Percentiles rank a stretch among this genome's conserved stretches.
phyloP scores from a whole-genome alignment of 2,329 filamentous ascomycete species.

The Leptographium wingfieldii region DNA sequence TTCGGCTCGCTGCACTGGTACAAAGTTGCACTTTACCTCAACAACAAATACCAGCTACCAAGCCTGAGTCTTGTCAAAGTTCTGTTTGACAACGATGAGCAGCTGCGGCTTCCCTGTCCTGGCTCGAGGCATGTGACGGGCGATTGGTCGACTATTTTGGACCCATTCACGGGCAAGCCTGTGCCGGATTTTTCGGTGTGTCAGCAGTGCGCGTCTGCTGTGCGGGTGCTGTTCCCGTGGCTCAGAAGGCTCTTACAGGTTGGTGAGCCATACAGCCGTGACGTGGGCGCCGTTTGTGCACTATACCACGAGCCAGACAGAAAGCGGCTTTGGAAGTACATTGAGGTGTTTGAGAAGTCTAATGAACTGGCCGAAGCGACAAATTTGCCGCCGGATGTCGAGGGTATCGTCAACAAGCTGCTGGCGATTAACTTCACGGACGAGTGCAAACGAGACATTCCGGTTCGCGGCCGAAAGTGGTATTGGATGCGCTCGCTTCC shows the following conservation, averaged over 20 bases:
- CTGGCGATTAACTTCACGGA: slow-evolving; percentile 42
- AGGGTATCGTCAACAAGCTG: slow-evolving; percentile 51
- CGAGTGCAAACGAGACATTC: slow-evolving; percentile 54
- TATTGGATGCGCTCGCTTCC: slow-evolving; percentile 64
- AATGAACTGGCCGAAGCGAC: slow-evolving; percentile 37
- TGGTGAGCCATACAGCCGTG: slow-evolving; percentile 32
- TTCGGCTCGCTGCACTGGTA: slow-evolving; percentile 71
- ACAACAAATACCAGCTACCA: slow-evolving; percentile 52
- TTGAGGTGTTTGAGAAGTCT: slow-evolving; percentile 45
- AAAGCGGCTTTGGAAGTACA: slow-evolving; percentile 44
- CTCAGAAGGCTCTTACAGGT: slow-evolving; percentile 54
- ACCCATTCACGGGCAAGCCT: slow-evolving; percentile 50
- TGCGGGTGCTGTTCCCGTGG: slow-evolving; percentile 62
- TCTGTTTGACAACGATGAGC: slow-evolving; percentile 47
- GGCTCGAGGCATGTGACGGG: slow-evolving; percentile 42
- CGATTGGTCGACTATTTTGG: slow-evolving; percentile 64
- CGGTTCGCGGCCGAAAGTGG: slow-evolving; percentile 54
- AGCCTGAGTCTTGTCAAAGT: slow-evolving; percentile 58
- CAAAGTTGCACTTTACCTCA: slow-evolving; percentile 72
- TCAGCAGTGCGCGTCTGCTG: slow-evolving; percentile 55
- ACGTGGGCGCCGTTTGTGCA: slow-evolving; percentile 48
- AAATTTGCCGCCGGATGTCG: slow-evolving; percentile 39
- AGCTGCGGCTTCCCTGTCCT: slow-evolving; percentile 43
- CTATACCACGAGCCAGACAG: slow-evolving; percentile 46
- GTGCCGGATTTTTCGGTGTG: slow-evolving; percentile 67